Base-by-base conservation (phyloP, 1,139 yeast genomes). In the Blastobotrys raffinosifermentans region DNA sequence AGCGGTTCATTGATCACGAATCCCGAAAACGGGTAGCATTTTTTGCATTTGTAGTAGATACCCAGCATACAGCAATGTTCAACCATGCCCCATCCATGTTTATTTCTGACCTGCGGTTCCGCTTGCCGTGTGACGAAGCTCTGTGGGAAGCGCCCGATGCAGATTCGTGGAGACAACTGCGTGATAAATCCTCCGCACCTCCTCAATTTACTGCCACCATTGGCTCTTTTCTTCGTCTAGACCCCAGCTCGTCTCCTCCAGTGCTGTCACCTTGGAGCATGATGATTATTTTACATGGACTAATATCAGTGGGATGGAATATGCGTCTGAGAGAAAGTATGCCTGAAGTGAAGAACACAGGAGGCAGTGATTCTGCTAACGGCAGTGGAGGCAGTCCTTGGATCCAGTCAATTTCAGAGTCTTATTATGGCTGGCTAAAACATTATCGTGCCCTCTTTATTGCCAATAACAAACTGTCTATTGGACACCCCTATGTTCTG, bases 81-180 rank as follows among this genome's bases (percentile, higher is more conserved):
- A 48, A 49, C 37, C 51, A 51, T 33, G 52, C 53, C 10, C 53
- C 55, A 1, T 47, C 54, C 4, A 49, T 51, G 39, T 51, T 49
- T 38, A 45, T 51, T 8, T 45, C 54, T 3, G 55, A 51, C 35
- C 29, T 51, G 36, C 47, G 50, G 14, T 44, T 43, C 35, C 31
- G 50, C 3, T 38, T 51, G 10, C 55, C 55, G 4, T 50, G 55
- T 31, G 53, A 50, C 21, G 55, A 51, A 32, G 39, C 48, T 3
- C 35, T 51, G 18, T 51, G 55, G 55, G 55, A 51, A 35, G 53
- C 54, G 3, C 37, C 45, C 4, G 47, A 45, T 37, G 48, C 50
- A 2, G 38, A 35, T 6, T 16, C 45, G 4, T 51, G 55, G 55
- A 29, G 37, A 4, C 19, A 17, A 9, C 17, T 46, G 13, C 34